Percentiles rank a stretch among this genome's conserved stretches.
Evolutionary conservation across 2,329 filamentous ascomycete species (phyloP).

Genomic region (Monilinia fructicola): DNA sequence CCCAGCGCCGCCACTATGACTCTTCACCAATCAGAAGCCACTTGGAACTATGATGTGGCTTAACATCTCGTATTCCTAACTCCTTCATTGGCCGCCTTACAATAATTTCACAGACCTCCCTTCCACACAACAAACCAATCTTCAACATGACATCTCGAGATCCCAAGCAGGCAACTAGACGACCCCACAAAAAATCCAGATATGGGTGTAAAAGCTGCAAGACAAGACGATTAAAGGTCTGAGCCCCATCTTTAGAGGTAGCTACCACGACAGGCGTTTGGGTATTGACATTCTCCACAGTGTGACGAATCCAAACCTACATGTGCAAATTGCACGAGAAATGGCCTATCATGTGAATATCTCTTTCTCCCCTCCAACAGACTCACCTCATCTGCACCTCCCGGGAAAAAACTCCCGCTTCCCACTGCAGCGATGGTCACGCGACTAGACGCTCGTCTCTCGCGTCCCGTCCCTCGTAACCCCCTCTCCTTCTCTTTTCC

Average conservation of each 20-base stretch:
- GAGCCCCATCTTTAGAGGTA: not conserved
- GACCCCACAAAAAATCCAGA: conserved; percentile 17
- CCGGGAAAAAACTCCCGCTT: not conserved
- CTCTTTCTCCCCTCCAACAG: not conserved
- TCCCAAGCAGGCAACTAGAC: not conserved
- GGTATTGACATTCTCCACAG: not conserved
- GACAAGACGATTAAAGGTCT: conserved; percentile 8
- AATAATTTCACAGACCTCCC: not conserved
- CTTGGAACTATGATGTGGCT: not conserved
- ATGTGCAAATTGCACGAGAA: conserved; percentile 9
- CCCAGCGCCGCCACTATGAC: not conserved
- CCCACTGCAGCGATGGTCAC: not conserved
- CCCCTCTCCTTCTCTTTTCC: conserved; percentile 9
- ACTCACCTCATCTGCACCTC: not conserved
- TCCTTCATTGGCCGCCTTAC: not conserved
- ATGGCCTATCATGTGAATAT: conserved; percentile 5
- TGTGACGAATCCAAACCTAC: conserved; percentile 17
- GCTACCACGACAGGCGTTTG: too few relatives aligned
- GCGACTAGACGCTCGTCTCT: not conserved
- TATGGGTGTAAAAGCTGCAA: conserved; percentile 21
- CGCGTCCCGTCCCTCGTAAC: not conserved
- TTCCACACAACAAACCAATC: not conserved
- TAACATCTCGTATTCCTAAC: not conserved
- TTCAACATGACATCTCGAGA: not conserved
- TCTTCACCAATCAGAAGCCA: not conserved